Evolutionary conservation across 1,284 basidiomycete genomes (phyloP).

Genomic region (Naganishia liquefaciens): DNA sequence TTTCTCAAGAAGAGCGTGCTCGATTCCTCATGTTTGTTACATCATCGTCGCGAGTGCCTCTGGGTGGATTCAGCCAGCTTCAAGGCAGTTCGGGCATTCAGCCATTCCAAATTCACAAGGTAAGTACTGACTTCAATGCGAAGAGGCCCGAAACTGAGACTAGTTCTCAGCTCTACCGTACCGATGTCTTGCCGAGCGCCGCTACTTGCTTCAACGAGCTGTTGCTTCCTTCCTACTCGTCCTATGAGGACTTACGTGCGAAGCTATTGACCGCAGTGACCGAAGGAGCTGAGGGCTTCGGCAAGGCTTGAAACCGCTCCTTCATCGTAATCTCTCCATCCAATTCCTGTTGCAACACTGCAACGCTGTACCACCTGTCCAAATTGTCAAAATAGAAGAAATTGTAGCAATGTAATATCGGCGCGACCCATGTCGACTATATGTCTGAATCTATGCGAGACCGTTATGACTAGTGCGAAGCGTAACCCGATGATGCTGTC

Average conservation of each 20-base stretch:
- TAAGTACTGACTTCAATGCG: constrained; percentile 32
- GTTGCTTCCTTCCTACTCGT: constrained; percentile 84
- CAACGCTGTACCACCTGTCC: neutral
- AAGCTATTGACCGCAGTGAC: constrained; percentile 85
- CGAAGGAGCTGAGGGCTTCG: constrained; percentile 90
- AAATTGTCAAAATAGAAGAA: neutral
- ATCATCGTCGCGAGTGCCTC: constrained; percentile 84
- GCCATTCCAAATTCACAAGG: constrained; percentile 90
- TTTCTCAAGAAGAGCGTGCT: constrained; percentile 93
- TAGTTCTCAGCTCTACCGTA: constrained; percentile 58
- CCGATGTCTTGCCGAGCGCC: constrained; percentile 52
- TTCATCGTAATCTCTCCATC: neutral
- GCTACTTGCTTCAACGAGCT: constrained; percentile 58
- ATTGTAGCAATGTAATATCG: constrained; percentile 15
- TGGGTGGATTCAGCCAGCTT: constrained; percentile 87
- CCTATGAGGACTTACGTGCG: constrained; percentile 89
- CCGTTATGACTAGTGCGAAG: too few relatives aligned
- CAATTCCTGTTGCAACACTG: neutral
- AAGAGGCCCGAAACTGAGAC: constrained; percentile 52
- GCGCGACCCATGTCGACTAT: neutral
- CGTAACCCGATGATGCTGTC: constrained; percentile 6
- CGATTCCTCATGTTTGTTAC: constrained; percentile 97
- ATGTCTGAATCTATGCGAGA: too few relatives aligned
- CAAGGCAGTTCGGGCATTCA: constrained; percentile 94
- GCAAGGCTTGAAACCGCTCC: constrained; percentile 40